Percentiles rank a stretch among this genome's conserved stretches.
Conservation (phyloP, 1,284 basidiomycete genomes). For the Singerocomus rubriflavus region DNA sequence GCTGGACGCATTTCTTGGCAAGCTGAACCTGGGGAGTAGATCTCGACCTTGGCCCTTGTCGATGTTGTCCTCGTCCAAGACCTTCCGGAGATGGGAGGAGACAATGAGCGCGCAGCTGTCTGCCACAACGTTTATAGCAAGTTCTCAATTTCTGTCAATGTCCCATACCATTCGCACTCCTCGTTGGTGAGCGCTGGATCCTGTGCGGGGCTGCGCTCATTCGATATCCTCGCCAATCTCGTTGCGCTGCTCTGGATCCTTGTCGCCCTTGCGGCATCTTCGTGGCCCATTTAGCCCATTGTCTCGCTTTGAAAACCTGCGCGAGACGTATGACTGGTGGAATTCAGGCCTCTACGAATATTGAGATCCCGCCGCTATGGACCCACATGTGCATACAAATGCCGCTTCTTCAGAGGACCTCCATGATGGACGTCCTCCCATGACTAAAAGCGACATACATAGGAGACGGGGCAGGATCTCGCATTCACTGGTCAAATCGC, state of each 20-base stretch:
- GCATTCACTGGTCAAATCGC: background rate
- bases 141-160: background rate
- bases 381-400: constrained; percentile 50
- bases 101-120: background rate
- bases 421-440: constrained; percentile 48
- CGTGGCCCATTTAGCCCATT: constrained; percentile 38
- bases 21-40: background rate
- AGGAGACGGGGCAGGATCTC: constrained; percentile 43
- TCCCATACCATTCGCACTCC: background rate
- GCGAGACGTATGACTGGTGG: constrained; percentile 54
- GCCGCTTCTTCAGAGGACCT: constrained; percentile 52
- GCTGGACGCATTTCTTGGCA: background rate
- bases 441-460: constrained; percentile 53
- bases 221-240: constrained; percentile 33
- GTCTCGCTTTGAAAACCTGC: constrained; percentile 55
- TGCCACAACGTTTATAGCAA: background rate
- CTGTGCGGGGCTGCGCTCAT: constrained; percentile 1
- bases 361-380: constrained; percentile 52
- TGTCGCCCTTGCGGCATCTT: constrained; percentile 40
- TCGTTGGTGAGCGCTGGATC: background rate
- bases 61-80: background rate
- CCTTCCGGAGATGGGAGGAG: background rate
- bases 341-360: constrained; percentile 49
- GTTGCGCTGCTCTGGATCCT: constrained; percentile 31
- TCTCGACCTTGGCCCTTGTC: background rate